A percentile compares a stretch with the other conserved stretches of the same genome.
Evolutionary conservation across 352 stramenopile genomes (phyloP).

Genomic region (Peronospora farinosa): DNA sequence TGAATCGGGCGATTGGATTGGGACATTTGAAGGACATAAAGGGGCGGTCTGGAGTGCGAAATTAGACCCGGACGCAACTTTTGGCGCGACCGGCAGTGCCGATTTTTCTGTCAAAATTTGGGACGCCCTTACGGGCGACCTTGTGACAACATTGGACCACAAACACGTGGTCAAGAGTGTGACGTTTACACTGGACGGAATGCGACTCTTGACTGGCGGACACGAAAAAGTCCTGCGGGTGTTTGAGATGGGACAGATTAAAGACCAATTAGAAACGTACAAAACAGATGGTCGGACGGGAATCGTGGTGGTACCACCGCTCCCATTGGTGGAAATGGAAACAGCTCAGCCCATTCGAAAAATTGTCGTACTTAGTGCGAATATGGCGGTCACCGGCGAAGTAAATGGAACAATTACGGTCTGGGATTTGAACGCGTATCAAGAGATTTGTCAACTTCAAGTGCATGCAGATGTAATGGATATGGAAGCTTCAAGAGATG

Average conservation of each 20-base stretch:
- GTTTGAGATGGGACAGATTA: constrained; percentile 74
- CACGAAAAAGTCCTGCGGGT: constrained; percentile 93
- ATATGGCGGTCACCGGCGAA: constrained; percentile 58
- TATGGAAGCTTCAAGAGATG: constrained; percentile 67
- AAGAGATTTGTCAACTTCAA: constrained; percentile 45
- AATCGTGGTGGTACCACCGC: constrained; percentile 48
- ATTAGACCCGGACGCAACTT: constrained; percentile 73
- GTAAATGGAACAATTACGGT: constrained; percentile 63
- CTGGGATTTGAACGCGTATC: constrained; percentile 57
- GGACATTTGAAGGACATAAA: constrained; percentile 96
- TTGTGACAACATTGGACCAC: constrained; percentile 91
- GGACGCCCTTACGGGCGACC: constrained; percentile 93
- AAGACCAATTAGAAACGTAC: constrained; percentile 55
- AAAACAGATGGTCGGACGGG: constrained; percentile 53
- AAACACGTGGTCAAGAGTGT: constrained; percentile 96
- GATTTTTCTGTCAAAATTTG: constrained; percentile 96
- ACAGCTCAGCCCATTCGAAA: constrained; percentile 76
- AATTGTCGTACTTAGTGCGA: constrained; percentile 53
- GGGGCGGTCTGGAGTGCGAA: constrained; percentile 90
- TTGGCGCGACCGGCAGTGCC: constrained; percentile 87
- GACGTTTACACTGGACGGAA: constrained; percentile 86
- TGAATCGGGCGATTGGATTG: constrained; percentile 92
- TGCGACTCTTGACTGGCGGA: constrained; percentile 86
- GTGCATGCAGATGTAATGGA: constrained; percentile 78
- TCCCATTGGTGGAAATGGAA: constrained; percentile 42